A percentile compares a stretch with the other conserved stretches of the same genome.
Evolutionary conservation across 2,329 filamentous ascomycete species (phyloP).

Genomic region (Alternaria triticina): DNA sequence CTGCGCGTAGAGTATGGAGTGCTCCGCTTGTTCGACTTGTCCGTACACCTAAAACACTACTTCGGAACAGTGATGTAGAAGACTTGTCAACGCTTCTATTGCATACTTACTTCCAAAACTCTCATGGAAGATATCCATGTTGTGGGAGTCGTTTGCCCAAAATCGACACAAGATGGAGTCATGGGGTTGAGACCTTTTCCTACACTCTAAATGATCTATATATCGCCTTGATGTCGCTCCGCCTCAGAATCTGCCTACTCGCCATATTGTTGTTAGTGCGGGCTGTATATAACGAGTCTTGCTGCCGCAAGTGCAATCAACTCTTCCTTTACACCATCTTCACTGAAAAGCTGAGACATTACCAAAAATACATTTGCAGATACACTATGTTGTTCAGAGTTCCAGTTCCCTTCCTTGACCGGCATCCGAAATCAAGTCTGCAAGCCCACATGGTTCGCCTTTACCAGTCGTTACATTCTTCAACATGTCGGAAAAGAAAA

Average conservation of each 20-base stretch:
- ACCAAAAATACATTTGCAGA: background rate
- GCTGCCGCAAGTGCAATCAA: background rate
- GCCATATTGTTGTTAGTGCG: background rate
- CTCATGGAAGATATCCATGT: background rate
- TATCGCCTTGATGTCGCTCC: background rate
- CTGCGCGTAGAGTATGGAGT: background rate
- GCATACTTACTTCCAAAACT: background rate
- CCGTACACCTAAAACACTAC: background rate
- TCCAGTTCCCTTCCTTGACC: background rate
- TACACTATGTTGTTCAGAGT: background rate
- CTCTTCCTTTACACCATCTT: background rate
- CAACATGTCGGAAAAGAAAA: background rate
- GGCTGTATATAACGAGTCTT: background rate
- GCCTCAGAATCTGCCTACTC: background rate
- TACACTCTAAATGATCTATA: background rate
- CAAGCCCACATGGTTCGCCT: background rate
- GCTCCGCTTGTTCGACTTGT: background rate
- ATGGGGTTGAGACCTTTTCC: background rate
- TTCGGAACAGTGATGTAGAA: background rate
- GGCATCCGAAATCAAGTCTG: background rate
- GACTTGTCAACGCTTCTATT: background rate
- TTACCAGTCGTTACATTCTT: background rate
- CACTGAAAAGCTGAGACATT: background rate
- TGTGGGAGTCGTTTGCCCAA: no score
- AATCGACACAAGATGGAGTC: no score